Evolutionary conservation across 495 filamentous ascomycete genomes (phyloP).

Genomic region (Penicillium bialowiezense): DNA sequence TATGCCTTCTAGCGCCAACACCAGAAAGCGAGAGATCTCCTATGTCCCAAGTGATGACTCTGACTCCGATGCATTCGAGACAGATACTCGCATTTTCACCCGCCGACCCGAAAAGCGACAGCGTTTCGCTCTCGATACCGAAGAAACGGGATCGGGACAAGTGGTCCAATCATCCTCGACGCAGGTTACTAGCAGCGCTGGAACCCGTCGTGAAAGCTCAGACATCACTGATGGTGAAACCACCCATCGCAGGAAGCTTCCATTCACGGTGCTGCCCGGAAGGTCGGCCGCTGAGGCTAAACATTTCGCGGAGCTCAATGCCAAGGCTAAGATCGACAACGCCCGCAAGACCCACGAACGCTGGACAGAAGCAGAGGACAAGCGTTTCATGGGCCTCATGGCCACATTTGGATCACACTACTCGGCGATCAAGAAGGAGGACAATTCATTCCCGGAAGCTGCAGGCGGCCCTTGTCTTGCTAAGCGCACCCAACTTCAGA

Average conservation of each 20-base stretch:
- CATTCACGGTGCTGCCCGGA: not conserved
- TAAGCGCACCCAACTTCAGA: not conserved
- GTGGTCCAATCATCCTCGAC: no score
- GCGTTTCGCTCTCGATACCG: no score
- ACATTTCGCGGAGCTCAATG: no score
- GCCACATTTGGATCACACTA: not conserved
- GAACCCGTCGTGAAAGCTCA: not conserved
- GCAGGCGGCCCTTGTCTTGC: conserved; percentile 1
- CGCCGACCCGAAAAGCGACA: not conserved
- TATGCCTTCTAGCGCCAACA: not conserved
- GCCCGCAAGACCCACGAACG: not conserved
- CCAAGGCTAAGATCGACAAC: no score
- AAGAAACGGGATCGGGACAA: no score
- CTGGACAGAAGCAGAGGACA: conserved; percentile 2
- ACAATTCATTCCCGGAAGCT: not conserved
- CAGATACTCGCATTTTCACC: not conserved
- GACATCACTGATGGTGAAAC: not conserved
- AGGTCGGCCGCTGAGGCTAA: no score
- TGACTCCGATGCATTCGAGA: not conserved
- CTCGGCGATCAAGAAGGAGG: not conserved
- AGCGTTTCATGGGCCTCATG: not conserved
- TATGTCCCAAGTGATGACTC: not conserved
- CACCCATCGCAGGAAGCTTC: not conserved
- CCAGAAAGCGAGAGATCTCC: not conserved
- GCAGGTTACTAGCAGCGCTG: no score